Evolutionary conservation across 192 early-diverging fungal species (phyloP), one percentile per base, ranked within the genome.

Genomic region (Coemansia sp.): DNA sequence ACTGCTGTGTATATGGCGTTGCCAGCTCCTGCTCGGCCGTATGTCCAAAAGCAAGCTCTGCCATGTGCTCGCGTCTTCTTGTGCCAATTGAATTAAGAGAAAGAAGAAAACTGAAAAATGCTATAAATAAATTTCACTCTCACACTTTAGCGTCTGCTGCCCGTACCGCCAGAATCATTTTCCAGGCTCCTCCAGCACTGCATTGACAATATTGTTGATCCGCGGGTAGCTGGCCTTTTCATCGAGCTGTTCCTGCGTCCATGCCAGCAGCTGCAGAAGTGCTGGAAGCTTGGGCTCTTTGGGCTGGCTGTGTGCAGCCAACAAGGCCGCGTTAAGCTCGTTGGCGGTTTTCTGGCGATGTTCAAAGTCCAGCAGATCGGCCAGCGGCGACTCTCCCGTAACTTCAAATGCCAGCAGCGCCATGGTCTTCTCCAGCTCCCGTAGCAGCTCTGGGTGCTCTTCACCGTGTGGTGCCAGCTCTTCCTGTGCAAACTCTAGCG

Each of bases 391-490:
- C 14, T 70, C 55, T 0, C 61, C 58, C 15, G 62, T 71, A 40
- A 85, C 71, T 21, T 96, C 92, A 76, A 99, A 99, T 5, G 93
- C 97, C 42, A 99, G 77, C 49, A 99, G 74, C 2, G 95, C 90
- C 95, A 99, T 98, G 9, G 95, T 96, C 30, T 85, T 80, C 59
- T 99, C 97, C 37, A 99, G 72, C 63, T 99, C 97, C 21, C 88
- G 81, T 36, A 99, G 63, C 76, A 99, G 90, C 69, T 98, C 97
- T 7, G 95, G 93, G 76, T 72, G 91, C 63, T 97, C 93, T 72
- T 98, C 95, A 5, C 96, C 97, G 23, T 91, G 84, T n/a, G 95
- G 92, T 11, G 96, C 95, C 69, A 99, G 78, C 68, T 98, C 96
- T 37, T 97, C 96, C 60, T 92, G 91, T 6, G 97, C 97, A 83